Percentiles rank a stretch among this genome's conserved stretches.
Evolutionary conservation across 23 red algal species (phyloP).

Genomic region (Gracilaria caudata): DNA sequence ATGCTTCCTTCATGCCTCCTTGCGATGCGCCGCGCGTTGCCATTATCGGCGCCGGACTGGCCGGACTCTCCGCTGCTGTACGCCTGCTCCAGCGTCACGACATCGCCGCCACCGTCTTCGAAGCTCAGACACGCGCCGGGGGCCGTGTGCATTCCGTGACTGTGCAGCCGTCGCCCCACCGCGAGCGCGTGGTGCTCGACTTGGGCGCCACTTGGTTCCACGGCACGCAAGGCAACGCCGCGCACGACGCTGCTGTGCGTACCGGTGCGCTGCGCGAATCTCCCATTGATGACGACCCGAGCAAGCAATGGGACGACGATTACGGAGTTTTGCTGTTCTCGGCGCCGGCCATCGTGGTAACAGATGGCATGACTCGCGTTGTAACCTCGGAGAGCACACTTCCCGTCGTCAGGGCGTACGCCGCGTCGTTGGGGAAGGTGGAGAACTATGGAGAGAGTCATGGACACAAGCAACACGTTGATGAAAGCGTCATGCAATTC

Average conservation of each 20-base stretch:
- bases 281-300: background rate
- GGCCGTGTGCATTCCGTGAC: conserved; percentile 28
- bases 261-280: background rate
- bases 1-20: background rate
- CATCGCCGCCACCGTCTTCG: conserved; percentile 36
- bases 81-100: conserved; percentile 12
- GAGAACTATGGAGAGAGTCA: background rate
- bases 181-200: background rate
- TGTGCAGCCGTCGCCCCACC: background rate
- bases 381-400: background rate
- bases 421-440: background rate
- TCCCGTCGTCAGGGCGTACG: conserved; percentile 7
- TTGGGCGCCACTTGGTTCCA: conserved; percentile 62
- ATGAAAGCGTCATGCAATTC: background rate
- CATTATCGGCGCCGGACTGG: conserved; percentile 52
- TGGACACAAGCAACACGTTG: background rate
- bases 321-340: conserved; percentile 9
- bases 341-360: conserved; percentile 1
- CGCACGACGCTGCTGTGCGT: conserved; percentile 14
- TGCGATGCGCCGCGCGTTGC: conserved; percentile 7
- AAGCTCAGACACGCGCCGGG: conserved; percentile 24
- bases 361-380: background rate
- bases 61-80: conserved; percentile 26
- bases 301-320: background rate
- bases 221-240: conserved; percentile 47